Percentiles rank a stretch among this genome's conserved stretches.
Conservation (phyloP, 345 rosid species). For the Aethionema arabicum region DNA sequence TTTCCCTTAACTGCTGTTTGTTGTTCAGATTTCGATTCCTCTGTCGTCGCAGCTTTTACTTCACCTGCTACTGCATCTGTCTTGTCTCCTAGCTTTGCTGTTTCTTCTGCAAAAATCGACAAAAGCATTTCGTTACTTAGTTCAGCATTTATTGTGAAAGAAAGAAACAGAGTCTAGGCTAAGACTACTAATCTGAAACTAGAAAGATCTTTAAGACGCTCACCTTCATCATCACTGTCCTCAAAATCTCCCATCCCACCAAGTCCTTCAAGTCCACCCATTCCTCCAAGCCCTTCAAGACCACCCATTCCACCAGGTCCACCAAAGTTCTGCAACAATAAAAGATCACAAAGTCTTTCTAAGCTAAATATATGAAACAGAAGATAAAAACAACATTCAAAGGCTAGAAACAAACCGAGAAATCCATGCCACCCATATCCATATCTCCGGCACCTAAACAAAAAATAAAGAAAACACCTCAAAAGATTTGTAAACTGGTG, state of each 20-base stretch:
- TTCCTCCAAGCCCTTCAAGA: constrained; percentile 37
- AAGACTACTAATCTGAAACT: constrained; percentile 8
- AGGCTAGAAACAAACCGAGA: constrained; percentile 37
- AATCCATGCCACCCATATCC: constrained; percentile 41
- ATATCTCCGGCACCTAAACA: constrained; percentile 44
- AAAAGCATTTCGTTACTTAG: not conserved
- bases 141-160: not conserved
- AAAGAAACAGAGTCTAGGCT: not conserved
- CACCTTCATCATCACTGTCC: constrained; percentile 93
- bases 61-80: constrained; percentile 14
- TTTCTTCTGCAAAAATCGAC: constrained; percentile 24
- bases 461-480: constrained; percentile 27
- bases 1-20: constrained; percentile 25
- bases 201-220: constrained; percentile 1
- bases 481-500: not conserved
- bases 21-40: constrained; percentile 19
- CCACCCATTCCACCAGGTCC: constrained; percentile 36
- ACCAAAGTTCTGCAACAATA: constrained; percentile 32
- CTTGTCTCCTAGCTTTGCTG: constrained; percentile 27
- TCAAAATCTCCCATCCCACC: constrained; percentile 51
- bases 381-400: not conserved
- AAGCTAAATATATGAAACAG: constrained; percentile 4
- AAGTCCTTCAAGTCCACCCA: constrained; percentile 34
- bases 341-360: constrained; percentile 5
- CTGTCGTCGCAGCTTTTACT: constrained; percentile 21